Evolutionary conservation across 108 stramenopile genomes (phyloP).

Genomic region (Licmophora abbreviata): DNA sequence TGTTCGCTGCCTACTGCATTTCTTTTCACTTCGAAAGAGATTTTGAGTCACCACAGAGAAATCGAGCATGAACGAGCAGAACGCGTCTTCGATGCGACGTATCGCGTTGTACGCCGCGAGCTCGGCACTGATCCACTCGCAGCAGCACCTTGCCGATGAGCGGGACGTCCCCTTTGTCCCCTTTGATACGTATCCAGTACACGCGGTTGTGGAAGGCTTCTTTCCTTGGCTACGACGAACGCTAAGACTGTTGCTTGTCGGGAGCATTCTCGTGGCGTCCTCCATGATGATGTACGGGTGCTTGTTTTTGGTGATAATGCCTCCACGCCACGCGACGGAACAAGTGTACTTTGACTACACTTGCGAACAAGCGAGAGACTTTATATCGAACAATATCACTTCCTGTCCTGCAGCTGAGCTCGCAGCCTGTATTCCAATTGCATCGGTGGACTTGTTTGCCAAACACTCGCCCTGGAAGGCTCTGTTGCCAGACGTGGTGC

Average conservation of each 20-base stretch:
- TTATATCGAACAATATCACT: conserved; percentile 1
- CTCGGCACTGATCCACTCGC: conserved; percentile 6
- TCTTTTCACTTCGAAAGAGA: too few relatives aligned
- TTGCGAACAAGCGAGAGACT: background rate
- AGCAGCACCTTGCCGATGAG: background rate
- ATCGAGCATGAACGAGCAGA: conserved; percentile 2
- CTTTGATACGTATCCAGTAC: background rate
- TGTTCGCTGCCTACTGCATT: too few relatives aligned
- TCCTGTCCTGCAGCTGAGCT: too few relatives aligned
- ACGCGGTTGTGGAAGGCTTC: conserved; percentile 19
- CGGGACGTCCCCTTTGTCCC: background rate
- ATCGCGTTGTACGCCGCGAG: conserved; percentile 9
- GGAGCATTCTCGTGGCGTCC: conserved; percentile 2
- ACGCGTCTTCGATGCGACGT: conserved; percentile 6
- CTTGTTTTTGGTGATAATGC: conserved; percentile 30
- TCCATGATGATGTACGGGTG: conserved; percentile 15
- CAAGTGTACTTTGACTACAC: conserved; percentile 39
- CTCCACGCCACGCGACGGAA: conserved; percentile 11
- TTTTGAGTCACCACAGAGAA: background rate
- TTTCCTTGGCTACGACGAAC: conserved; percentile 12
- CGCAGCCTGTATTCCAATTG: too few relatives aligned
- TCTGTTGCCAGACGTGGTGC: conserved; percentile 17
- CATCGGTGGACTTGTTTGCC: conserved; percentile 34
- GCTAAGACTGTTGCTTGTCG: conserved; percentile 5
- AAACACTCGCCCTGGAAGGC: conserved; percentile 24